Evolutionary conservation across 73 alveolate genomes (phyloP), one percentile per base, ranked within the genome.

Genomic region (Diophrys sp.): DNA sequence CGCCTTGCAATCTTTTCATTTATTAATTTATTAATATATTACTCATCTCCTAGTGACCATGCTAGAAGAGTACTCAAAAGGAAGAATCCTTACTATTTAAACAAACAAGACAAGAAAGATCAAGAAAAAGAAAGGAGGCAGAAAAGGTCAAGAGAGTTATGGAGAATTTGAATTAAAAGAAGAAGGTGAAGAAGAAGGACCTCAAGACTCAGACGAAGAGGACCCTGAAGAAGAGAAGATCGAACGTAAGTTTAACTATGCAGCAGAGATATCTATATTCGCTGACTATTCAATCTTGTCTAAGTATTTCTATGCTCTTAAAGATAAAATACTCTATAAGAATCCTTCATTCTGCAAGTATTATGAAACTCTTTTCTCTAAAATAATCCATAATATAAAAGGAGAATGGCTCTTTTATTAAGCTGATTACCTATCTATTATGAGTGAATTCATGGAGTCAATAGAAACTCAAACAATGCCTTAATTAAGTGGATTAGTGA

Each of bases 331-430:
- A 62, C 69, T 29, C 77, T 24, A 18, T 27, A 82, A 75, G 69
- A 85, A 81, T 67, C 82, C 84, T 2, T 11, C 2, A 30, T 68
- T 92, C 14, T 34, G 76, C 29, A 32, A 74, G 23, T 73, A 80
- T 2, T 75, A 77, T 29, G 71, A 31, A 25, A 34, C 71, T 18
- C 87, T 78, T 62, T 83, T 92, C 33, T 73, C 78, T 56, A 80
- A 92, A 80, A 79, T 92, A 14, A 74, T 86, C n/a, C 79, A 81
- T 71, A 76, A 86, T 29, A 69, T 88, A n/a, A 73, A 86, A 67
- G 92, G 93, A 1, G 90, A 88, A 28, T 92, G 96, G 96, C 80
- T 92, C 30, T 92, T 92, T 66, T 92, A 85, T 82, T 77, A 92
- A 68, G 33, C 90, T 0, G 96, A 90, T 33, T 92, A 81, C 82